These are phyloP conservation scores for Cocos nucifera DNA, from an alignment of 176 grass and related monocot species.

Conservation along the genomic window DNA sequence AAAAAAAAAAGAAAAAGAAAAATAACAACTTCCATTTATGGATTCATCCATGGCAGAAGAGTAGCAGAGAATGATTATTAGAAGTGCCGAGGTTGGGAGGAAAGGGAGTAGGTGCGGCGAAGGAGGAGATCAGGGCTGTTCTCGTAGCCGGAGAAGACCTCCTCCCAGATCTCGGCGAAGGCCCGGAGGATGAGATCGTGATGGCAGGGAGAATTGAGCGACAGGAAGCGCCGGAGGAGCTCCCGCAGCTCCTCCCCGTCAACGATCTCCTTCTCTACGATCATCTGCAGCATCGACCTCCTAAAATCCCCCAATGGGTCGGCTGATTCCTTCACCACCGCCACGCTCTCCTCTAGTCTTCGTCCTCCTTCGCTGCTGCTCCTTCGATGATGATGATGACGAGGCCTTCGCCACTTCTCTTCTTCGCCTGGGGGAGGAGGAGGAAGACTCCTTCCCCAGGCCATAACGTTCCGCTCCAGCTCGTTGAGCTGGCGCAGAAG, in stretches of 20 bases:
- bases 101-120: neutral
- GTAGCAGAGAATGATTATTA: neutral
- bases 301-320: constrained; percentile 85
- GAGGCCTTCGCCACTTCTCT: too few species aligned
- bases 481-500: constrained; percentile 62
- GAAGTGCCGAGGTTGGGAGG: neutral
- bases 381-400: constrained; percentile 6
- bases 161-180: constrained; percentile 85
- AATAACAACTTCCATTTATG: too few species aligned
- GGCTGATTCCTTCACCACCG: constrained; percentile 66
- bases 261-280: constrained; percentile 76
- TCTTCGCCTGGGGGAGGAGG: too few species aligned
- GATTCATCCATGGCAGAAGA: too few species aligned
- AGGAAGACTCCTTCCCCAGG: neutral
- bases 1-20: too few species aligned
- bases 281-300: constrained; percentile 87
- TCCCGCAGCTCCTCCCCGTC: constrained; percentile 45
- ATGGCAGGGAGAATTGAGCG: constrained; percentile 63
- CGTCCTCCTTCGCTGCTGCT: constrained; percentile 31
- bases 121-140: constrained; percentile 34
- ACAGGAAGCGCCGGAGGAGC: constrained; percentile 71
- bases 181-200: constrained; percentile 74
- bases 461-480: constrained; percentile 43
- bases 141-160: constrained; percentile 53
- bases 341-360: constrained; percentile 55